Conservation (phyloP, 352 stramenopile genomes). For the Poterioochromonas sp. region DNA sequence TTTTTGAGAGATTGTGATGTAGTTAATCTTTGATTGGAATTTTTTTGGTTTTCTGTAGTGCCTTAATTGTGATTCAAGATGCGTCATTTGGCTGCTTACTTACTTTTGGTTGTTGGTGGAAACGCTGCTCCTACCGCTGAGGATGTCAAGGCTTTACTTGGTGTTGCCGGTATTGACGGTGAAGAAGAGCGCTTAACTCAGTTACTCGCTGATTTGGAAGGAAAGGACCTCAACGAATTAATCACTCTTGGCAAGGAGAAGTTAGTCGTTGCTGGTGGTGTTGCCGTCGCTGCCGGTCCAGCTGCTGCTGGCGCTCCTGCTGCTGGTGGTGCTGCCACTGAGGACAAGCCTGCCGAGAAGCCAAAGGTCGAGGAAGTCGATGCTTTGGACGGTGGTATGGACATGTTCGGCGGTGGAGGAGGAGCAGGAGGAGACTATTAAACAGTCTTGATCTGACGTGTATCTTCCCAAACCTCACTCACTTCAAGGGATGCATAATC, state of each 20-base stretch:
- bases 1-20: constrained; percentile 37
- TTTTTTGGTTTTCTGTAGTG: constrained; percentile 29
- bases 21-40: background rate
- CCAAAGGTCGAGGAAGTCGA: constrained; percentile 34
- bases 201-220: constrained; percentile 20
- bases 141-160: constrained; percentile 15
- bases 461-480: background rate
- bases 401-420: constrained; percentile 34
- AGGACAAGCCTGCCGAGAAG: background rate
- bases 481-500: background rate
- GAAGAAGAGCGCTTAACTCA: constrained; percentile 12
- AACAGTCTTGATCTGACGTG: background rate
- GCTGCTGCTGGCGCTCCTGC: constrained; percentile 2
- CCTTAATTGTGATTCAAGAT: constrained; percentile 36
- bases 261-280: background rate
- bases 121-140: constrained; percentile 20
- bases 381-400: constrained; percentile 34
- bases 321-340: constrained; percentile 1
- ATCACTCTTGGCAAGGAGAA: constrained; percentile 12
- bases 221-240: constrained; percentile 21
- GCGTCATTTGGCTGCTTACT: constrained; percentile 36
- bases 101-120: constrained; percentile 27
- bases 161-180: constrained; percentile 8
- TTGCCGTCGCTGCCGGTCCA: background rate
- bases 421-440: constrained; percentile 23